Evolutionary conservation across 177 flowering plant species (phyloP).

Genomic region (Tripterygium wilfordii): DNA sequence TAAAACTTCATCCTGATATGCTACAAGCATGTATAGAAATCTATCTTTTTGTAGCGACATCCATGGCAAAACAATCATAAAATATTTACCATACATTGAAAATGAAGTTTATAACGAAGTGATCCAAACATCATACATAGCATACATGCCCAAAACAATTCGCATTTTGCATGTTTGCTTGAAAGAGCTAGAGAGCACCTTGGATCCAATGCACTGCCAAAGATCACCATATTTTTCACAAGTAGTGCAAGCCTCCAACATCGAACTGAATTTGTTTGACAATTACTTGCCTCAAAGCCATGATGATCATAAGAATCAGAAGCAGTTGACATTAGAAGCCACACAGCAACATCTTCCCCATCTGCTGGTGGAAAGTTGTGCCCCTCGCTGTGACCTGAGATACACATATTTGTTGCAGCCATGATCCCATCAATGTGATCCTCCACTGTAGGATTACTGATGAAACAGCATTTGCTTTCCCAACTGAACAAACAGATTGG

Average conservation of each 20-base stretch:
- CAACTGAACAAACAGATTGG: conserved; percentile 57
- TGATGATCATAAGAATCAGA: conserved; percentile 28
- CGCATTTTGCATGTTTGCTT: no score
- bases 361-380: conserved; percentile 18
- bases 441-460: conserved; percentile 17
- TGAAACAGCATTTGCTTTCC: conserved; percentile 22
- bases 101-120: no score
- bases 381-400: conserved; percentile 18
- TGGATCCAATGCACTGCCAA: conserved; percentile 56
- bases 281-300: conserved; percentile 16
- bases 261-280: conserved; percentile 19
- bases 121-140: no score
- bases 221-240: conserved; percentile 48
- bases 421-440: conserved; percentile 33
- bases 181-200: no score
- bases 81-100: no score
- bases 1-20: no score
- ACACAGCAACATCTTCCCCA: conserved; percentile 49
- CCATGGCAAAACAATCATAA: no score
- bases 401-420: conserved; percentile 36
- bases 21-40: no score
- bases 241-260: conserved; percentile 81
- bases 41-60: no score
- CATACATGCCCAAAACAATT: no score
- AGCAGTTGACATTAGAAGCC: conserved; percentile 63